Evolutionary conservation across 257 asterid genomes (phyloP).

Genomic region (Fraxinus quadrangulata): DNA sequence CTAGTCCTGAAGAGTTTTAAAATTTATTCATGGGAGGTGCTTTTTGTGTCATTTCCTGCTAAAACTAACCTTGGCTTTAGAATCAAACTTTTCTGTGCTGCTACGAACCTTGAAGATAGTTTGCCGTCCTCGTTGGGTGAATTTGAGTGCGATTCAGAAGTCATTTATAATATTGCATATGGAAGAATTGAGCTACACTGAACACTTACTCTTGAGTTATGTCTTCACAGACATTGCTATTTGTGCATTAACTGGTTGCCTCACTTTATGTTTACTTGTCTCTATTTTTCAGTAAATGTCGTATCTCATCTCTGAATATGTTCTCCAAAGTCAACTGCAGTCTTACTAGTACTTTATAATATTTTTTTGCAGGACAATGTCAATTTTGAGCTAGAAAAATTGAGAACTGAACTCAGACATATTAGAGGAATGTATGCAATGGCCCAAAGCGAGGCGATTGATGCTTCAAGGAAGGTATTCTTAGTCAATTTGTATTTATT

Average conservation of each 20-base stretch:
- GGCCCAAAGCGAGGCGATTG: slow-evolving; percentile 76
- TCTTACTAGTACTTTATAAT: slow-evolving; percentile 15
- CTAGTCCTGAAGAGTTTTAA: background rate
- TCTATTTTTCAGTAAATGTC: background rate
- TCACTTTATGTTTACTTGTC: background rate
- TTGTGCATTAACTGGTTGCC: background rate
- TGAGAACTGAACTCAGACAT: slow-evolving; percentile 80
- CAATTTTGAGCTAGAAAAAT: slow-evolving; percentile 74
- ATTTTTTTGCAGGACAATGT: slow-evolving; percentile 47
- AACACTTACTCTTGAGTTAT: background rate
- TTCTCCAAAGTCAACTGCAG: background rate
- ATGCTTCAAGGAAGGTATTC: slow-evolving; percentile 83
- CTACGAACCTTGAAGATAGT: background rate
- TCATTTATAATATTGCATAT: background rate
- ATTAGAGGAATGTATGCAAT: slow-evolving; percentile 75
- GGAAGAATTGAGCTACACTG: background rate
- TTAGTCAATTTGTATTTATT: background rate
- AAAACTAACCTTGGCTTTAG: background rate
- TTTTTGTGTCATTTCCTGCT: background rate
- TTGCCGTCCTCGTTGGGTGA: background rate
- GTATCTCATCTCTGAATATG: background rate
- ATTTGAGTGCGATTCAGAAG: background rate
- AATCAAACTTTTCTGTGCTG: background rate
- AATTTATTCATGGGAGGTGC: background rate
- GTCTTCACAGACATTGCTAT: background rate